Base-by-base conservation (phyloP, 805 yeast species). In the Lipomyces spencermartinsiae region DNA sequence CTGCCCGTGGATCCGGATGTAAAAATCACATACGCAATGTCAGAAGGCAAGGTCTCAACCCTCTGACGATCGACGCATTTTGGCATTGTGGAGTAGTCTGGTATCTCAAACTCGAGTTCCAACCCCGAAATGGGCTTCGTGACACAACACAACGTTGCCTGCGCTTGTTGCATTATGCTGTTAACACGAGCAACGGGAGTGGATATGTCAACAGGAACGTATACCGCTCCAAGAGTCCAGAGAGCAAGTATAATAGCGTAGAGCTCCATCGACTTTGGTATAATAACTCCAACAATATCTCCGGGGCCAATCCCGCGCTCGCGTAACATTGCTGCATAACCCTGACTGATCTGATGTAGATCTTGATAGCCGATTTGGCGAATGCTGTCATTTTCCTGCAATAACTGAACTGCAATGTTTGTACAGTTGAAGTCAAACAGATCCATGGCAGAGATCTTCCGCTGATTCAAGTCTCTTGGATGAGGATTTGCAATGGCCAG, bases 1-100 rank as follows among this genome's bases (percentile, higher is more conserved):
- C 29, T 61, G 12, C 76, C 76, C 29, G 76, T 70, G 7, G 75
- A 72, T 46, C 76, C 76, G 2, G 75, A 73, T 7, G 76, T 73
- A 51, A 73, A 73, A 4, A 73, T 63, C 10, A 64, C 55, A 57
- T 73, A 73, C 16, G 74, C 71, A 8, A 62, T 22, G 29, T 61
- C 60, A 1, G 22, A 6, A 14, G 64, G 37, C 5, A 22, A 31
- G 19, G 12, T 19, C 34, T n/a, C 49, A 55, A 43, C n/a, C 14
- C 8, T 29, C 43, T 5, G 35, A 34, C 22, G n/a, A 4, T 25
- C 61, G 16, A 31, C 61, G 51, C 22, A 56, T 10, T 14, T 29
- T 59, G 1, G 67, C 37, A 22, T 22, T 19, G 56, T 53, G 31
- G 56, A 25, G 22, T 53, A 53, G 16, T 53, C 56, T 12, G 29